A percentile compares a stretch with the other conserved stretches of the same genome.
Evolutionary conservation across 441 rosid genomes (phyloP).

Genomic region (Erodium texanum): DNA sequence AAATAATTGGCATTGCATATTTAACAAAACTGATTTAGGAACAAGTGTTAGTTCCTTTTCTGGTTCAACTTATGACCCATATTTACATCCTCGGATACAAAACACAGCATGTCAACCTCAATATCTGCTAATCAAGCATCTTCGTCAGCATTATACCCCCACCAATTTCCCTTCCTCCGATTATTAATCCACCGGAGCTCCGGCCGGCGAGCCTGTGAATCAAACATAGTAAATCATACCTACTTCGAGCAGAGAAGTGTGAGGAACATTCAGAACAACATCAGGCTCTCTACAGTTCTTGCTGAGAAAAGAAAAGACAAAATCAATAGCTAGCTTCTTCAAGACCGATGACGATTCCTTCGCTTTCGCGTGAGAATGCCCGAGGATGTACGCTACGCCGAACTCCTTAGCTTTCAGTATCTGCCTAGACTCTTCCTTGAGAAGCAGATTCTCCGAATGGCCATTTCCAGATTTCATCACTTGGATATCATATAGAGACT

Average conservation of each 20-base stretch:
- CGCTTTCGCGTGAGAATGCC: conserved; percentile 82
- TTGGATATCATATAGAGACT: conserved; percentile 28
- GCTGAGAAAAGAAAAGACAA: conserved; percentile 76
- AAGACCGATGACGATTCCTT: conserved; percentile 78
- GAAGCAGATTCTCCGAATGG: conserved; percentile 22
- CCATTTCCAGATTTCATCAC: conserved; percentile 17
- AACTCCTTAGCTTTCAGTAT: conserved; percentile 59
- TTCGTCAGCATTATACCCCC: background rate
- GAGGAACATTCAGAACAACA: conserved; percentile 91
- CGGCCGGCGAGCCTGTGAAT: background rate
- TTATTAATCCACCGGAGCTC: background rate
- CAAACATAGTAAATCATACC: conserved; percentile 70
- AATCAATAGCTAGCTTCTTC: conserved; percentile 71
- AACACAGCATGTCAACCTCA: background rate
- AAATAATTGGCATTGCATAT: too few relatives aligned
- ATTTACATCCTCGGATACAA: background rate
- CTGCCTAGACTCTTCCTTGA: conserved; percentile 57
- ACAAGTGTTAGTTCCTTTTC: background rate
- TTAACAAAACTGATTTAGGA: too few relatives aligned
- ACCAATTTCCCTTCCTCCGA: background rate
- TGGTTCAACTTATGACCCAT: background rate
- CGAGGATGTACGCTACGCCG: conserved; percentile 81
- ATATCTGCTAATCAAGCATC: background rate
- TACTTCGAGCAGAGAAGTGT: conserved; percentile 79
- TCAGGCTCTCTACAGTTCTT: conserved; percentile 93